Evolutionary conservation across 805 yeast genomes (phyloP).

Genomic region (Wickerhamomyces alni): DNA sequence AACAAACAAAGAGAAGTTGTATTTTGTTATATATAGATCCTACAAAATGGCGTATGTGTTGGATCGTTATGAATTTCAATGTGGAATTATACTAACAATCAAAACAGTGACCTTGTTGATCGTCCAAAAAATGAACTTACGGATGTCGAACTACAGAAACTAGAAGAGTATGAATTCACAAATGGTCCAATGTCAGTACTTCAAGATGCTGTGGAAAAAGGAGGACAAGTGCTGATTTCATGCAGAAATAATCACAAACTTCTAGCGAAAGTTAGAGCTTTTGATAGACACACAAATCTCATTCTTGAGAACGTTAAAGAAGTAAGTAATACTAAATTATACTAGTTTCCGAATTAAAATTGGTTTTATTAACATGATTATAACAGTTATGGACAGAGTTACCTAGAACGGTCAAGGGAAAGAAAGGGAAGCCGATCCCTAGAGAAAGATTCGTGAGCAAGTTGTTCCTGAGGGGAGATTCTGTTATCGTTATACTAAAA

Average conservation of each 20-base stretch:
- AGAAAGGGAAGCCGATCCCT: slow-evolving; percentile 58
- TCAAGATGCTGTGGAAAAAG: slow-evolving; percentile 73
- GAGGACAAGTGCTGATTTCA: slow-evolving; percentile 77
- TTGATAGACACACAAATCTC: slow-evolving; percentile 94
- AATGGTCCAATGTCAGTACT: slow-evolving; percentile 89
- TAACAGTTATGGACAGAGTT: slow-evolving; percentile 54
- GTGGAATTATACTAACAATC: neutral
- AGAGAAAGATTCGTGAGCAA: slow-evolving; percentile 81
- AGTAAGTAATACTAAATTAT: too few relatives aligned
- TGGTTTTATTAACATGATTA: neutral
- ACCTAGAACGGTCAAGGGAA: slow-evolving; percentile 59
- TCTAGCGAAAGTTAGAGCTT: slow-evolving; percentile 85
- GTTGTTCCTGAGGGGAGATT: slow-evolving; percentile 91
- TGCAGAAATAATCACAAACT: slow-evolving; percentile 91
- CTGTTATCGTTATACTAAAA: slow-evolving; percentile 77
- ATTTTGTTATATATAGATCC: too few relatives aligned
- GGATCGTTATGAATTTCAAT: neutral
- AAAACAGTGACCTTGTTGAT: slow-evolving; percentile 53
- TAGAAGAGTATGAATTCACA: slow-evolving; percentile 85
- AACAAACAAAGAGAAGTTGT: too few relatives aligned
- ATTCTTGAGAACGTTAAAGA: slow-evolving; percentile 90
- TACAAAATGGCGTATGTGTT: neutral
- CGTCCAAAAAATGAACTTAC: slow-evolving; percentile 77
- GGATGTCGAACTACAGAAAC: slow-evolving; percentile 67
- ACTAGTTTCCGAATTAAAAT: neutral